phyloP scores from a whole-genome alignment of 768 basidiomycete species.

The Termitomyces sp. region DNA sequence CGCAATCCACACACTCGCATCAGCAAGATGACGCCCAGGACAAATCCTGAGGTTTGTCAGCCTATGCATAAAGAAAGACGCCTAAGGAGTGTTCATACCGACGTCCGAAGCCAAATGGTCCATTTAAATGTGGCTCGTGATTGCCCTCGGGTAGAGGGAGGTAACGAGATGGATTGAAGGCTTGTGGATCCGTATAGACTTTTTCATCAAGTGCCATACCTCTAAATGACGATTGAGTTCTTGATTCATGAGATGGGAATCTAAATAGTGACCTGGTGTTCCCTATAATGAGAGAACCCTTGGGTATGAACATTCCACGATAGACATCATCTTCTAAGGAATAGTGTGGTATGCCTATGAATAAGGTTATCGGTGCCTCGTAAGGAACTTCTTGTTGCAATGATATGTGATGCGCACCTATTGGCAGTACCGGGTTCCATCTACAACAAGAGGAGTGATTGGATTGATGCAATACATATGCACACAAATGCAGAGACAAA shows the following conservation, averaged over 20 bases:
- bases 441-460: not conserved
- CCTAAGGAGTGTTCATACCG: not conserved
- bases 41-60: slow-evolving; percentile 20
- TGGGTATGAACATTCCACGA: not conserved
- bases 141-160: slow-evolving; percentile 17
- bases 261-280: not conserved
- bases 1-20: slow-evolving; percentile 29
- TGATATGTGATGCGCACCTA: not conserved
- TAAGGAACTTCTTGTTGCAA: not conserved
- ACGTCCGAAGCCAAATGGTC: slow-evolving; percentile 18
- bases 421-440: not conserved
- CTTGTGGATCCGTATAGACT: slow-evolving; percentile 30
- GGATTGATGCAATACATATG: not conserved
- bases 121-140: slow-evolving; percentile 8
- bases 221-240: slow-evolving; percentile 20
- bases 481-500: slow-evolving; percentile 11
- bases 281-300: not conserved
- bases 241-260: slow-evolving; percentile 4
- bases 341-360: not conserved
- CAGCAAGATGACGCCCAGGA: slow-evolving; percentile 39
- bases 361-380: not conserved
- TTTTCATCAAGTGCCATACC: slow-evolving; percentile 31
- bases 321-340: not conserved
- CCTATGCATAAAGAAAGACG: not conserved
- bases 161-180: slow-evolving; percentile 37